Evolutionary conservation across 305 asterid genomes (phyloP).

Genomic region (Fraxinus sp.): DNA sequence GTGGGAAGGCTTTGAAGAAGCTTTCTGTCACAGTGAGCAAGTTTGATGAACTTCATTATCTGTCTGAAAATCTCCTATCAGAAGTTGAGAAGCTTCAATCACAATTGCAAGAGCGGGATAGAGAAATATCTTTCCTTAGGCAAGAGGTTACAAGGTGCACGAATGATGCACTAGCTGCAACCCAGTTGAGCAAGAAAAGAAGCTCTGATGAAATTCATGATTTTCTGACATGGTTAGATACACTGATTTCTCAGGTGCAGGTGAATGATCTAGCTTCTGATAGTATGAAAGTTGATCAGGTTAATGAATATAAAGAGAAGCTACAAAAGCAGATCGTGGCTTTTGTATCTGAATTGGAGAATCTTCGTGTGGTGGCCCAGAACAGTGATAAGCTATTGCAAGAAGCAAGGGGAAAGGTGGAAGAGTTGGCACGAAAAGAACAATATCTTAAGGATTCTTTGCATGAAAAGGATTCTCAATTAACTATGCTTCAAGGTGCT

Average conservation of each 20-base stretch:
- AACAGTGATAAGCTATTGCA: slow-evolving; percentile 57
- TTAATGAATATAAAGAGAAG: slow-evolving; percentile 48
- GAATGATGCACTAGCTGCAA: slow-evolving; percentile 66
- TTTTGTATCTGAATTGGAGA: slow-evolving; percentile 76
- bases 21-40: slow-evolving; percentile 88
- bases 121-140: slow-evolving; percentile 91
- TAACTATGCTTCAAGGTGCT: slow-evolving; percentile 54
- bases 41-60: slow-evolving; percentile 86
- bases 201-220: slow-evolving; percentile 64
- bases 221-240: slow-evolving; percentile 66
- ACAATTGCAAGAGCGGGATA: slow-evolving; percentile 84
- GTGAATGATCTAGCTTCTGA: slow-evolving; percentile 44
- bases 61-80: slow-evolving; percentile 78
- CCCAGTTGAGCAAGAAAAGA: slow-evolving; percentile 67
- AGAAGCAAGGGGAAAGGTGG: slow-evolving; percentile 70
- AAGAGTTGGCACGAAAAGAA: slow-evolving; percentile 59
- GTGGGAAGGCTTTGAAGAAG: slow-evolving; percentile 83
- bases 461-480: slow-evolving; percentile 71
- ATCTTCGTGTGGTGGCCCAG: slow-evolving; percentile 61
- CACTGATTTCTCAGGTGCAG: slow-evolving; percentile 53
- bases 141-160: slow-evolving; percentile 98
- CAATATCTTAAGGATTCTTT: slow-evolving; percentile 63
- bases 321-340: slow-evolving; percentile 61
- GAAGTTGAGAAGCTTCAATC: slow-evolving; percentile 98
- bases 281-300: slow-evolving; percentile 39